Evolutionary conservation across 2,329 filamentous ascomycete species (phyloP), one percentile per base, ranked within the genome.

Genomic region (Apiospora pterosperma): DNA sequence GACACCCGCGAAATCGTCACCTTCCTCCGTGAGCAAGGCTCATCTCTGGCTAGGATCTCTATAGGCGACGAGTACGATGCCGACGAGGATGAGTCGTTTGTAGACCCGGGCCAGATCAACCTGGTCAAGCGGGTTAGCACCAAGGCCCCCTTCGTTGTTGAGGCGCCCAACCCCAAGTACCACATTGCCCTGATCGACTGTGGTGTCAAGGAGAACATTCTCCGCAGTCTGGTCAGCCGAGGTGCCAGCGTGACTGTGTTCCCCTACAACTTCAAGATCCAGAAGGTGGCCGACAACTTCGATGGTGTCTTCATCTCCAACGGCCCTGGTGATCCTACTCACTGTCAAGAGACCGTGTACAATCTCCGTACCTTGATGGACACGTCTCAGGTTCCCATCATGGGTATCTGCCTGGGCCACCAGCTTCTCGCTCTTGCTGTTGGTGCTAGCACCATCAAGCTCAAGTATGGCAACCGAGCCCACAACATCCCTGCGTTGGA

Each of bases 301-400:
- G 96, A 99, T 73, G 96, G 96, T 75, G 90, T 99, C 75, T 99
- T 99, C 86, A 97, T 98, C 82, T 97, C 93, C 80, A 99, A 99
- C 82, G 96, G 96, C 66, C 96, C 96, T 34, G 96, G 96, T 81
- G 96, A 99, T 81, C 96, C 96, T 72, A 98, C 94, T 48, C 96
- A 99, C 82, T 97, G 94, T 84, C 91, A 93, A 76, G 88, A 93
- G 74, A 97, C 96, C 44, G 93, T 97, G 69, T 95, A 96, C 86
- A 94, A 97, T 83, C 88, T 99, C 64, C 86, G 86, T 73, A 92
- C 93, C 74, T 82, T 99, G 74, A 97, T 99, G 88, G 92, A 97
- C 78, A 90, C 88, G 28, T 97, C 93, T 59, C 90, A 93, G 72
- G 87, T 97, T 38, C 96, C 96, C 65, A 90, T 99, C 80, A 96